A percentile compares a stretch with the other conserved stretches of the same genome.
Evolutionary conservation across 2,329 filamentous ascomycete genomes (phyloP).

Genomic region (Bipolaris oryzae): DNA sequence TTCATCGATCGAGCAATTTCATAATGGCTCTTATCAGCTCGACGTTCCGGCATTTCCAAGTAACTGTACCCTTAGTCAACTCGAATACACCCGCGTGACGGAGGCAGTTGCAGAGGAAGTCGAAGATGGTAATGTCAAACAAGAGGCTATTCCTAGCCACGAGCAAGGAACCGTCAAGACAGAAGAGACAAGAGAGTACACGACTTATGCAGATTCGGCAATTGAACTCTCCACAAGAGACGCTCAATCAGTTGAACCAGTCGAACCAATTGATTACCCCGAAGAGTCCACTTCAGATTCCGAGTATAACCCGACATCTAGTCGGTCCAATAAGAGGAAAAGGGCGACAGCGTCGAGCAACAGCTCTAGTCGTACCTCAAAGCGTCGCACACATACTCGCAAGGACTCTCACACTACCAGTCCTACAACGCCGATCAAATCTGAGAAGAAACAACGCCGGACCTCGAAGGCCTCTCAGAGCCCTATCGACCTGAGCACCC

Average conservation of each 20-base stretch:
- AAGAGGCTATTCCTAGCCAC: constrained; percentile 27
- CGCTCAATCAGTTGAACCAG: constrained; percentile 47
- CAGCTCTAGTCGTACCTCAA: constrained; percentile 22
- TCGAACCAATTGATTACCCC: constrained; percentile 38
- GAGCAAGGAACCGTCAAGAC: constrained; percentile 23
- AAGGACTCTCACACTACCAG: constrained; percentile 29
- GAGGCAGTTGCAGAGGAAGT: constrained; percentile 36
- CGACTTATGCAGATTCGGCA: constrained; percentile 33
- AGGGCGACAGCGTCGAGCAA: constrained; percentile 36
- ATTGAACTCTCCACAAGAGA: constrained; percentile 40
- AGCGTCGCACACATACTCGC: constrained; percentile 26
- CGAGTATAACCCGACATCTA: constrained; percentile 41
- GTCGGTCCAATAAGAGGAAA: constrained; percentile 29
- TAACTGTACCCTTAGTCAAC: constrained; percentile 38
- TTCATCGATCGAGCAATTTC: constrained; percentile 22
- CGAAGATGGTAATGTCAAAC: constrained; percentile 30
- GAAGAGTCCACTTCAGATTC: constrained; percentile 44
- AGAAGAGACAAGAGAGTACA: constrained; percentile 22
- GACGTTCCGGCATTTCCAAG: constrained; percentile 18
- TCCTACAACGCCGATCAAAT: constrained; percentile 13
- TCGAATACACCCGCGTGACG: constrained; percentile 41
- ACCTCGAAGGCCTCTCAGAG: constrained; percentile 17
- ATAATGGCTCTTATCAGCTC: constrained; percentile 18
- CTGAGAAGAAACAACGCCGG: constrained; percentile 28
- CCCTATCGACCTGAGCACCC: constrained; percentile 13